phyloP scores from a whole-genome alignment of 1,284 basidiomycete species.

The Takashimella tepidaria region DNA sequence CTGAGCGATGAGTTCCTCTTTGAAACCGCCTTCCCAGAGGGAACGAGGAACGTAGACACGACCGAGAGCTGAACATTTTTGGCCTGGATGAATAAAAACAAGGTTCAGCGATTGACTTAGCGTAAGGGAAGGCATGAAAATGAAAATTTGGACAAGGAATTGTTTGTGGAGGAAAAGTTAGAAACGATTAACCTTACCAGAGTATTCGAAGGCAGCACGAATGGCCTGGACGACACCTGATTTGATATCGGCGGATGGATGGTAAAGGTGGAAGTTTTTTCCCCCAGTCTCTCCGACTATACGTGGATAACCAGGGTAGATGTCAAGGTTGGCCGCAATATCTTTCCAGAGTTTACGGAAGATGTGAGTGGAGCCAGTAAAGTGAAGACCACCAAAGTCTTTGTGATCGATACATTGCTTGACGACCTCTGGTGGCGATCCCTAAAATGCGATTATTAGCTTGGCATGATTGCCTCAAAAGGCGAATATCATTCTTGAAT shows the following conservation, averaged over 20 bases:
- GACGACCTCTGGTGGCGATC: conserved; percentile 73
- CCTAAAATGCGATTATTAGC: conserved; percentile 39
- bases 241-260: conserved; percentile 76
- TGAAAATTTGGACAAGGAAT: conserved; percentile 35
- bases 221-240: conserved; percentile 86
- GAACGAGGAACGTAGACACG: conserved; percentile 84
- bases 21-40: conserved; percentile 83
- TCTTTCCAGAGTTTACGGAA: conserved; percentile 97
- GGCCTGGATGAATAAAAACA: too few relatives aligned
- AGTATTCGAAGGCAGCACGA: conserved; percentile 92
- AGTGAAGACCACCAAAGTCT: conserved; percentile 85
- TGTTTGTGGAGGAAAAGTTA: too few relatives aligned
- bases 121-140: conserved; percentile 4
- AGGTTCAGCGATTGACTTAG: too few relatives aligned
- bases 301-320: conserved; percentile 82
- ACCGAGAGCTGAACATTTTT: conserved; percentile 95
- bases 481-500: too few relatives aligned
- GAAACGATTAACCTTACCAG: conserved; percentile 60
- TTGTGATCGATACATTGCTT: conserved; percentile 73
- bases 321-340: conserved; percentile 80
- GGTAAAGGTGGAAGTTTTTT: conserved; percentile 97
- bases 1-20: conserved; percentile 68
- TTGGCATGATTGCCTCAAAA: too few relatives aligned
- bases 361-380: conserved; percentile 92
- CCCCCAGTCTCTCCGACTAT: conserved; percentile 80